Percentiles rank a stretch among this genome's conserved stretches.
Evolutionary conservation across 169 alveolate genomes (phyloP).

Genomic region (Cryptosporidium viatorum): DNA sequence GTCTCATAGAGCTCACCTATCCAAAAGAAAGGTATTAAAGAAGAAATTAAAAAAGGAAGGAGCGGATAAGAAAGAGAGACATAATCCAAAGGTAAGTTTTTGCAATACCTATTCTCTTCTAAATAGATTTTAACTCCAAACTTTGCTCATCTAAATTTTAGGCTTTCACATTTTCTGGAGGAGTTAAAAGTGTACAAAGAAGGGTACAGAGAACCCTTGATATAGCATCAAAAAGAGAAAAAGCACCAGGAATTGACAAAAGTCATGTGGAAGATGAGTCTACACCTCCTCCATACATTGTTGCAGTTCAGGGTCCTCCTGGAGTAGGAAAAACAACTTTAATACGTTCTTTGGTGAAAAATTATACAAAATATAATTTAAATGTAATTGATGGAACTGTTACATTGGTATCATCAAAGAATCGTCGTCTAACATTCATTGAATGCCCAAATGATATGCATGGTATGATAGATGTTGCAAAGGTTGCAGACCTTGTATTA

Average conservation of each 20-base stretch:
- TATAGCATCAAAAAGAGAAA: slow-evolving; percentile 85
- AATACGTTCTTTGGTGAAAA: slow-evolving; percentile 95
- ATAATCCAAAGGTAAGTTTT: slow-evolving; percentile 85
- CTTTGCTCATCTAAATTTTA: not conserved
- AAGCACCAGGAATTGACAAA: slow-evolving; percentile 85
- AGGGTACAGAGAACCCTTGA: slow-evolving; percentile 90
- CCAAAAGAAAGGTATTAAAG: slow-evolving; percentile 48
- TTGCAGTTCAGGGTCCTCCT: slow-evolving; percentile 95
- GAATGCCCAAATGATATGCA: slow-evolving; percentile 96
- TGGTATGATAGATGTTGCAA: slow-evolving; percentile 97
- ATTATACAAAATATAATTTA: slow-evolving; percentile 91
- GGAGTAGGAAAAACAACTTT: slow-evolving; percentile 97
- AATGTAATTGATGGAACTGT: slow-evolving; percentile 90
- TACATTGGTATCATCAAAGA: slow-evolving; percentile 94
- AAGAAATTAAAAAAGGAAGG: slow-evolving; percentile 76
- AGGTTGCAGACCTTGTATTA: slow-evolving; percentile 97
- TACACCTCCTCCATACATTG: slow-evolving; percentile 86
- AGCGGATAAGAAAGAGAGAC: slow-evolving; percentile 79
- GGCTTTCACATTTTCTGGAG: slow-evolving; percentile 95
- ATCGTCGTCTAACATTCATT: slow-evolving; percentile 93
- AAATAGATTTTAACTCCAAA: not conserved
- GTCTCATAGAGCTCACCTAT: slow-evolving; percentile 47
- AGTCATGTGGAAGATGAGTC: slow-evolving; percentile 51
- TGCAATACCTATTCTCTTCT: not conserved
- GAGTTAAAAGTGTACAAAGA: slow-evolving; percentile 89